Base-by-base conservation (phyloP, 305 asterid species). In the Fraxinus paxiana region DNA sequence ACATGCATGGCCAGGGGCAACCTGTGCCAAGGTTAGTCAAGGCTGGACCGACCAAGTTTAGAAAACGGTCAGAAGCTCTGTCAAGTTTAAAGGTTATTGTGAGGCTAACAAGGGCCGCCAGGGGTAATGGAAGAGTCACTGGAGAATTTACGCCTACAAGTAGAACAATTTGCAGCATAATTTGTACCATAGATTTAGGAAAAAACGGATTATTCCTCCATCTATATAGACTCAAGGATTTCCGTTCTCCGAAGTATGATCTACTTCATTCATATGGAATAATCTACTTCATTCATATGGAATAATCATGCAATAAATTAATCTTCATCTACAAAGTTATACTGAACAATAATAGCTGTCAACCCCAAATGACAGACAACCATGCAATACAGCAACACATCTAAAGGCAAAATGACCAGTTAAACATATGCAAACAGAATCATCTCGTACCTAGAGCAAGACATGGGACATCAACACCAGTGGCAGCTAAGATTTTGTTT, bases 1-100 rank as follows among this genome's bases (percentile, higher is more conserved):
- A 91, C 99, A 96, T 94, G 86, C 98, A 90, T 75, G 99, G 99
- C 99, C 98, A 96, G 6, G 99, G 99, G 85, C 98, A 96, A 85
- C 96, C 84, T 15, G 92, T 86, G 75, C 97, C 94, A 67, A 96
- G 95, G 85, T 90, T 84, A 79, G 75, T 89, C 89, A 96, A 81
- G 82, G 97, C 91, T 2, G 97, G 97, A 22, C 94, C 97, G 0
- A 93, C 81, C 83, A 96, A 74, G 88, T 86, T 89, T 75, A 96
- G 89, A 80, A 81, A 84, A 73, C 97, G 98, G 70, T 87, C 95
- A 20, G 91, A 84, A 8, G 73, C 89, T 89, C 81, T 87, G 80
- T 93, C 98, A 6, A 94, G 96, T 85, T 96, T 96, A 82, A 86
- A 96, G 2, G 98, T 96, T 85, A 96, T 94, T 6, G 98, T 93